Conservation (phyloP, 257 asterid species). For the Petunia axillaris region DNA sequence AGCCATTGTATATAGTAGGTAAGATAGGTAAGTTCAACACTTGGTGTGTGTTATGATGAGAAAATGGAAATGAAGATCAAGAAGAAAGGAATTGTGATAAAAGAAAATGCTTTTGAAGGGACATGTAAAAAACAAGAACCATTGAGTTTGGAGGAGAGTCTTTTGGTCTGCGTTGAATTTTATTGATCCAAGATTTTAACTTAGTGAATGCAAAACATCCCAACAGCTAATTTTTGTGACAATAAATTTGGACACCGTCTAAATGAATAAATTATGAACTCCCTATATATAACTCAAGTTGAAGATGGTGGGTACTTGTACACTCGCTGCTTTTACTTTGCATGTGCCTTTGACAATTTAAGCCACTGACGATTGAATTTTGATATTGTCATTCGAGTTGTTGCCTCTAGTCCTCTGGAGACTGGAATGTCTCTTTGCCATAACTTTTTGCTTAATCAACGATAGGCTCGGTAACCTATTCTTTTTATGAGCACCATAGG, state of each 20-base stretch:
- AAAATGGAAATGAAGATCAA: neutral
- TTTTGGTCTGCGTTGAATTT: neutral
- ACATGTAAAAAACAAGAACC: neutral
- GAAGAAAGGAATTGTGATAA: neutral
- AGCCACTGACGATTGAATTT: neutral
- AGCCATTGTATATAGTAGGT: slow-evolving; percentile 27
- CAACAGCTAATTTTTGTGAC: neutral
- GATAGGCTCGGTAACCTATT: neutral
- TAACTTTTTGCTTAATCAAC: neutral
- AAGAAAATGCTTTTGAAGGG: neutral
- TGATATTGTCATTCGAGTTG: neutral
- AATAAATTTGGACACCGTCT: neutral
- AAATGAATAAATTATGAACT: too few species aligned
- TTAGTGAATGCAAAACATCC: too few species aligned
- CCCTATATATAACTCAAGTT: neutral
- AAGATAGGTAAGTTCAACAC: neutral
- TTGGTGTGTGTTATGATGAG: neutral
- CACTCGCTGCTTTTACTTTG: neutral
- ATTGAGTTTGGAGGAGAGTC: neutral
- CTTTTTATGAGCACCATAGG: neutral
- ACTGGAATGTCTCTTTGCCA: neutral
- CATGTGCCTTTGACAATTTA: neutral
- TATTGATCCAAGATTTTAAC: neutral
- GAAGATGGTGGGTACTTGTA: neutral
- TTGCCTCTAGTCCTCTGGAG: neutral